These are phyloP conservation scores for Tricholoma sp. DNA, from an alignment of 768 basidiomycete species.

Conservation along the genomic window DNA sequence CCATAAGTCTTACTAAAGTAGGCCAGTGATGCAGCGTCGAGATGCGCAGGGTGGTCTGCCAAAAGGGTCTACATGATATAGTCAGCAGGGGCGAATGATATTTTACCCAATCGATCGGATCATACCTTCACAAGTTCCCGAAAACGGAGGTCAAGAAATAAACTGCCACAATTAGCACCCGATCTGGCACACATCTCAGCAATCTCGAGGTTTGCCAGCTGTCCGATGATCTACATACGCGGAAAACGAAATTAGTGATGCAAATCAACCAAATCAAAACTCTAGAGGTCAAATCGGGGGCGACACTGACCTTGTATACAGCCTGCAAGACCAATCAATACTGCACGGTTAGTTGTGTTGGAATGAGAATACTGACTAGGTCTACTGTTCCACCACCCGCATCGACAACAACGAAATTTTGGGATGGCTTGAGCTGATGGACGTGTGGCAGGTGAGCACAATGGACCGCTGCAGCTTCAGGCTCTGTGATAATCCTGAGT, in stretches of 20 bases:
- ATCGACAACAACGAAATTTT: conserved; percentile 90
- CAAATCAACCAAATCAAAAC: conserved; percentile 1
- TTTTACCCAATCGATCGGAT: neutral
- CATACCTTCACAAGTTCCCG: conserved; percentile 67
- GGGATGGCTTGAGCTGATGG: conserved; percentile 71
- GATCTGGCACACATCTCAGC: conserved; percentile 87
- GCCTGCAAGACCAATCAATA: conserved; percentile 26
- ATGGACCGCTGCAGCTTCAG: conserved; percentile 89
- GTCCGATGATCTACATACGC: conserved; percentile 62
- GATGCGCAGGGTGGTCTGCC: conserved; percentile 79
- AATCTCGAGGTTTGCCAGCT: conserved; percentile 78
- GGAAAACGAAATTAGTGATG: neutral
- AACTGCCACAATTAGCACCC: conserved; percentile 81
- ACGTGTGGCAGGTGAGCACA: conserved; percentile 78
- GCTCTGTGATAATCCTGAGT: conserved; percentile 75
- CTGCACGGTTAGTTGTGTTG: conserved; percentile 17
- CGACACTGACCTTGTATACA: conserved; percentile 47
- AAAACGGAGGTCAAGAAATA: conserved; percentile 86
- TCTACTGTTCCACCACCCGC: conserved; percentile 80
- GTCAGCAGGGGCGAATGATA: conserved; percentile 1
- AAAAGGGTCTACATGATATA: conserved; percentile 40
- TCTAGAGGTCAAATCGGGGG: neutral
- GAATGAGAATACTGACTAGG: conserved; percentile 16
- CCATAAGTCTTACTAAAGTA: conserved; percentile 56
- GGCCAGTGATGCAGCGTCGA: conserved; percentile 75